Percentiles rank a stretch among this genome's conserved stretches.
Evolutionary conservation across 495 filamentous ascomycete species (phyloP).

Genomic region (Geopyxis carbonaria): DNA sequence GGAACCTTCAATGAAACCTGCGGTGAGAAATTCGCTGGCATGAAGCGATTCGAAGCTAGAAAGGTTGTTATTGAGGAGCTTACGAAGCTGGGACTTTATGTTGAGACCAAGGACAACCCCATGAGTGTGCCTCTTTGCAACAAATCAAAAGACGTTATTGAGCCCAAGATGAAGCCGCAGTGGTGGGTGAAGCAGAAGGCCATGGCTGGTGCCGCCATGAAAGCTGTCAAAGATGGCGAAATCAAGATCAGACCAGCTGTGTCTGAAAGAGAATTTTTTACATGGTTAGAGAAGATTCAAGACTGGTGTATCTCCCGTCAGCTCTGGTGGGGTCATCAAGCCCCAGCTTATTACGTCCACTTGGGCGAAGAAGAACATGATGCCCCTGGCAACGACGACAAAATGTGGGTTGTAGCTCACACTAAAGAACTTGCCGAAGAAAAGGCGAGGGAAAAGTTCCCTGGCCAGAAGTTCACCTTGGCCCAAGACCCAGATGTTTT

Average conservation of each 20-base stretch:
- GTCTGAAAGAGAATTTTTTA: conserved; percentile 26
- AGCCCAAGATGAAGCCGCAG: conserved; percentile 49
- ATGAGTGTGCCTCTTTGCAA: conserved; percentile 47
- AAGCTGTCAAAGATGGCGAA: conserved; percentile 34
- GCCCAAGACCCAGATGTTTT: conserved; percentile 47
- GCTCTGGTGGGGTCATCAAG: conserved; percentile 59
- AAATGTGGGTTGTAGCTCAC: conserved; percentile 3
- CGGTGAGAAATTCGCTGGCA: conserved; percentile 23
- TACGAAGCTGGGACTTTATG: conserved; percentile 40
- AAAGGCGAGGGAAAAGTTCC: conserved; percentile 24
- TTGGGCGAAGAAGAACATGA: conserved; percentile 15
- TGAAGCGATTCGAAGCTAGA: conserved; percentile 40
- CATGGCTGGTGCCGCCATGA: conserved; percentile 33
- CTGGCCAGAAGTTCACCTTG: conserved; percentile 38
- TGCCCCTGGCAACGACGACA: background rate
- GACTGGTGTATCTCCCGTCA: conserved; percentile 61
- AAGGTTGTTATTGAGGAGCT: conserved; percentile 38
- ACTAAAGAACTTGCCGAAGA: conserved; percentile 39
- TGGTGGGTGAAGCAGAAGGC: conserved; percentile 66
- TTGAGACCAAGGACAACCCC: conserved; percentile 44
- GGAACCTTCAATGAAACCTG: conserved; percentile 19
- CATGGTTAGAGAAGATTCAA: conserved; percentile 46
- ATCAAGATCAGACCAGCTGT: conserved; percentile 43
- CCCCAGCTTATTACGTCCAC: conserved; percentile 43
- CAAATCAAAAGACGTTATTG: conserved; percentile 49